Evolutionary conservation across 495 filamentous ascomycete genomes (phyloP), one percentile per base, ranked within the genome.

Genomic region (Penicillium turbatum): DNA sequence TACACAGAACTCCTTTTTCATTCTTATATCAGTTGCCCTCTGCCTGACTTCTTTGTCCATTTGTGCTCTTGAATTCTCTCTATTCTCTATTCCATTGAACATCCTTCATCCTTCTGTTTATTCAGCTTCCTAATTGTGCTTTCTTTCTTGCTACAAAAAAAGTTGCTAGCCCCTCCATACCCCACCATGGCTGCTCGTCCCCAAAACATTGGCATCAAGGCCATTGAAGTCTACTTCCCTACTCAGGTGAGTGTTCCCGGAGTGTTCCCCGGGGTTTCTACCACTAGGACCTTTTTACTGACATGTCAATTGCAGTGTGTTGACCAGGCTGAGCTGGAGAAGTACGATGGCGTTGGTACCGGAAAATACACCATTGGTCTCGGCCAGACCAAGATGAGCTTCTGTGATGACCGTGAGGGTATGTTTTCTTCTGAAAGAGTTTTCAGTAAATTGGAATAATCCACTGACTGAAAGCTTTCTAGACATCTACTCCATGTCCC

Each of bases 321-420:
- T 62, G 91, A 97, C 72, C 93, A 98, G 80, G 65, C 82, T 48
- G 92, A 97, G 66, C 82, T 98, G 51, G 93, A 98, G 75, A 95
- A 96, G 80, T 92, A 96, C 79, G 93, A 98, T 85, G 93, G 92
- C 72, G 95, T 96, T 59, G 84, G 83, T 64, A 69, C 82, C 43
- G 93, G 93, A 57, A 98, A 98, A 73, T 98, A 98, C 81, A 98
- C 93, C 60, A 98, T 98, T 75, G 93, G 93, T 78, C 87, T 98
- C 46, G 93, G 93, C 62, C 93, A 97, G 85, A 97, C 92, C 60
- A 96, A 93, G 77, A 98, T 98, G 93, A 92, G 87, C 82, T 98
- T 98, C 80, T 97, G 95, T 71, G 93, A 98, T 79, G 93, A 98
- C 73, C 83, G 91, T 64, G 93, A 98, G 81, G 92, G 92, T 96